These are phyloP conservation scores for Pythium plurisporium DNA, from an alignment of 352 stramenopile species.

Conservation along the genomic window DNA sequence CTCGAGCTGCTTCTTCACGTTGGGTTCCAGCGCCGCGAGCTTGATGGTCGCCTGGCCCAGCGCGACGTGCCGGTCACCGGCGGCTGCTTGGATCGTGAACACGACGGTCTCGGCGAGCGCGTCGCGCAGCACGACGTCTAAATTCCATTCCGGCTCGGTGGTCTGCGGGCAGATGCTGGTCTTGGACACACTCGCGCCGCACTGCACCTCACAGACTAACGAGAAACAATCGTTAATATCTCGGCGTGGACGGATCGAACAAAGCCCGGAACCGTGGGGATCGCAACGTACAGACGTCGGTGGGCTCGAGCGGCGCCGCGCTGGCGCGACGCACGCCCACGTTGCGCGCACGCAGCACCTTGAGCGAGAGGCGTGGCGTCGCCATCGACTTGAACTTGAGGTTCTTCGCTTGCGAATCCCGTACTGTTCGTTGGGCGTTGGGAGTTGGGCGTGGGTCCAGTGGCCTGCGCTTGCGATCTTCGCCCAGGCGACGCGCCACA, in stretches of 20 bases:
- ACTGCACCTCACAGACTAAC: conserved; percentile 55
- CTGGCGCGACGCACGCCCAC: conserved; percentile 11
- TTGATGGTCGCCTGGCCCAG: conserved; percentile 36
- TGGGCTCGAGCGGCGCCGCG: conserved; percentile 5
- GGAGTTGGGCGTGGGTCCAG: neutral
- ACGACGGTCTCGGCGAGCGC: conserved; percentile 34
- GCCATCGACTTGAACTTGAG: neutral
- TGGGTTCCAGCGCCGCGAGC: conserved; percentile 30
- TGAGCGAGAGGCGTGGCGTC: conserved; percentile 17
- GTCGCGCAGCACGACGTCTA: conserved; percentile 53
- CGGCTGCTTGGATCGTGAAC: conserved; percentile 56
- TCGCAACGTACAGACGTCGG: conserved; percentile 8
- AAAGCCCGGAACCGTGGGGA: neutral
- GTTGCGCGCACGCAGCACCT: conserved; percentile 15
- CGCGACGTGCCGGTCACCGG: conserved; percentile 23
- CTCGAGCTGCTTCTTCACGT: conserved; percentile 21
- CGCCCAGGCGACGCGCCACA: neutral
- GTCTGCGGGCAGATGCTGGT: conserved; percentile 44
- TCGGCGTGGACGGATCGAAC: neutral
- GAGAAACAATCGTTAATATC: neutral
- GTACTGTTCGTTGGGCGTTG: neutral
- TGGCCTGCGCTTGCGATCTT: conserved; percentile 19
- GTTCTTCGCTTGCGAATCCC: conserved; percentile 9
- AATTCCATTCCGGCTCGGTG: conserved; percentile 40
- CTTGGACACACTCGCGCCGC: conserved; percentile 41